These are phyloP conservation scores for Oenanthe sinensis DNA, from an alignment of 129 eudicot genomes.

Conservation along the genomic window DNA sequence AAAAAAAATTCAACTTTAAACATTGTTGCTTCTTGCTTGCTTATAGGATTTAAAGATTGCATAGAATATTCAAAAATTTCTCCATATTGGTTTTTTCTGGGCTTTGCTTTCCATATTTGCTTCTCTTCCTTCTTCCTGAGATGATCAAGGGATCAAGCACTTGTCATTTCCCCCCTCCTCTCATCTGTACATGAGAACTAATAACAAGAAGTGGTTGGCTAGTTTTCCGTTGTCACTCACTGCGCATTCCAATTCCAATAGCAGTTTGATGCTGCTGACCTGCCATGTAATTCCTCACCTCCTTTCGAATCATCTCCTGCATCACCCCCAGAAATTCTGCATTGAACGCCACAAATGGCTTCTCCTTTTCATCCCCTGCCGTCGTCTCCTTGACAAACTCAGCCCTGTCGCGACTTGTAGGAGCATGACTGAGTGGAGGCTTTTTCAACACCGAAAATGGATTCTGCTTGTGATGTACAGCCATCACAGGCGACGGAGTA, in stretches of 20 bases:
- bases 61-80: not conserved
- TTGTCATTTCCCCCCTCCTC: not conserved
- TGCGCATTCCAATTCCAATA: conserved; percentile 21
- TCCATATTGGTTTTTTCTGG: not conserved
- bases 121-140: not conserved
- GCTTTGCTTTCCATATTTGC: not conserved
- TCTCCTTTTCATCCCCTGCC: conserved; percentile 16
- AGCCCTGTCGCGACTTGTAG: not conserved
- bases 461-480: not conserved
- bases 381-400: conserved; percentile 1
- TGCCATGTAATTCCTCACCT: conserved; percentile 71
- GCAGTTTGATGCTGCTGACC: conserved; percentile 20
- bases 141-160: not conserved
- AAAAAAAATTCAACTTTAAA: not conserved
- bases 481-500: conserved; percentile 18
- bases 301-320: conserved; percentile 86
- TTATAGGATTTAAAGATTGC: conserved; percentile 4
- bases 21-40: not conserved
- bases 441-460: not conserved
- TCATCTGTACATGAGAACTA: conserved; percentile 3
- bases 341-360: conserved; percentile 32
- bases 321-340: conserved; percentile 64
- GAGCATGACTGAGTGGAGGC: conserved; percentile 9
- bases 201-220: not conserved
- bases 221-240: conserved; percentile 12